These are phyloP conservation scores for Urtica urens DNA, from an alignment of 306 rosid species.

Conservation along the genomic window DNA sequence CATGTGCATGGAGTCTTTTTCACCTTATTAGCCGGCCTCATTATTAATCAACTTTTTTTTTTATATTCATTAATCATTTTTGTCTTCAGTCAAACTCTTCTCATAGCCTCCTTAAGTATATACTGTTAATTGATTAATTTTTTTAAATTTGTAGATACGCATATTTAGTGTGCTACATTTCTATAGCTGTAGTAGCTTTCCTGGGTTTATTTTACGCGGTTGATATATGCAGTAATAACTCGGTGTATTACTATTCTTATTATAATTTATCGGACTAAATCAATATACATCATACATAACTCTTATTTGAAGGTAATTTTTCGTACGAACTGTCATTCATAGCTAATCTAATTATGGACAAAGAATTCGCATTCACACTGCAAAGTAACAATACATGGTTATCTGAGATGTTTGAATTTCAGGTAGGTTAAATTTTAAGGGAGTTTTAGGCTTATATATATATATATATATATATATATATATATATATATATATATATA, in stretches of 20 bases:
- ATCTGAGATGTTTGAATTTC: too few relatives aligned
- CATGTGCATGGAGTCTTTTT: conserved; percentile 26
- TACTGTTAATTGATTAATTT: background rate
- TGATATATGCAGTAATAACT: too few relatives aligned
- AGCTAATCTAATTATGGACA: too few relatives aligned
- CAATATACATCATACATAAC: background rate
- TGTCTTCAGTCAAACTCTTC: background rate
- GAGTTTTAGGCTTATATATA: background rate
- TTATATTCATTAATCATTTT: conserved; percentile 3
- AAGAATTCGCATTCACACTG: too few relatives aligned
- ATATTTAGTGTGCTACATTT: background rate
- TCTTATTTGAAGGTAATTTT: too few relatives aligned
- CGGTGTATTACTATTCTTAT: too few relatives aligned
- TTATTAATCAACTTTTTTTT: background rate
- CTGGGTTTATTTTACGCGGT: background rate
- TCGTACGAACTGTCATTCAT: too few relatives aligned
- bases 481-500: background rate
- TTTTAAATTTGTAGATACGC: background rate
- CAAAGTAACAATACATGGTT: too few relatives aligned
- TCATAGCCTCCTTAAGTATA: background rate
- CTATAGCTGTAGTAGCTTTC: conserved; percentile 4
- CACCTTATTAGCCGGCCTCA: conserved; percentile 65
- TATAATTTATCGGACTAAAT: background rate
- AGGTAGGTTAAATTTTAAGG: too few relatives aligned
- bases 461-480: background rate